phyloP scores from a whole-genome alignment of 1,284 basidiomycete species.

The Nidula niveotomentosa region DNA sequence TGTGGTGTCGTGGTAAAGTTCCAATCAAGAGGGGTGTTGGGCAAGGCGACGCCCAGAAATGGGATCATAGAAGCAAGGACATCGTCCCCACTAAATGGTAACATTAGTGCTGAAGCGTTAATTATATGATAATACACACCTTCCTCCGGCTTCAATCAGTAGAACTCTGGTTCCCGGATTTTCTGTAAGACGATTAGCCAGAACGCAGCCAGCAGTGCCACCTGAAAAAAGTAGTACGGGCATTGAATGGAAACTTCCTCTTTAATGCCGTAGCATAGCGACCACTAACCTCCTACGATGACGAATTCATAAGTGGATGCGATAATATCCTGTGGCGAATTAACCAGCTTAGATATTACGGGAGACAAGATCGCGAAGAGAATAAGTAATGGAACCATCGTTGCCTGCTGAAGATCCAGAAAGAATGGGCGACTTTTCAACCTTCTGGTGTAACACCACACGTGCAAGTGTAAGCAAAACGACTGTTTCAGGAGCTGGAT shows the following conservation, averaged over 20 bases:
- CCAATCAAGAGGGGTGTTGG: conserved; percentile 20
- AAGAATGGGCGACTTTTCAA: too few species aligned
- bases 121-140: background rate
- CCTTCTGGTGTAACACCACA: too few species aligned
- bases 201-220: conserved; percentile 1
- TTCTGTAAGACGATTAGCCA: conserved; percentile 1
- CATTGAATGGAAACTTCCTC: background rate
- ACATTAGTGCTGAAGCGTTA: background rate
- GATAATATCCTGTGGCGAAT: background rate
- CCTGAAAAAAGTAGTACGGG: background rate
- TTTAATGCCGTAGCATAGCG: background rate
- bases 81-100: conserved; percentile 13
- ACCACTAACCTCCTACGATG: conserved; percentile 1
- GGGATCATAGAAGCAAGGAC: conserved; percentile 15
- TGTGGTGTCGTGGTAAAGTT: conserved; percentile 26
- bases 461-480: too few species aligned
- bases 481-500: too few species aligned
- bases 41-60: conserved; percentile 5
- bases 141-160: conserved; percentile 2
- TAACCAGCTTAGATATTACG: background rate
- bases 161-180: background rate
- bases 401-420: too few species aligned
- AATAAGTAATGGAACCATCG: too few species aligned
- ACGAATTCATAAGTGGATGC: background rate
- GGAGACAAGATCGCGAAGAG: background rate